Evolutionary conservation across 768 basidiomycete genomes (phyloP), one percentile per base, ranked within the genome.

Genomic region (Boletus rubroflammeus): DNA sequence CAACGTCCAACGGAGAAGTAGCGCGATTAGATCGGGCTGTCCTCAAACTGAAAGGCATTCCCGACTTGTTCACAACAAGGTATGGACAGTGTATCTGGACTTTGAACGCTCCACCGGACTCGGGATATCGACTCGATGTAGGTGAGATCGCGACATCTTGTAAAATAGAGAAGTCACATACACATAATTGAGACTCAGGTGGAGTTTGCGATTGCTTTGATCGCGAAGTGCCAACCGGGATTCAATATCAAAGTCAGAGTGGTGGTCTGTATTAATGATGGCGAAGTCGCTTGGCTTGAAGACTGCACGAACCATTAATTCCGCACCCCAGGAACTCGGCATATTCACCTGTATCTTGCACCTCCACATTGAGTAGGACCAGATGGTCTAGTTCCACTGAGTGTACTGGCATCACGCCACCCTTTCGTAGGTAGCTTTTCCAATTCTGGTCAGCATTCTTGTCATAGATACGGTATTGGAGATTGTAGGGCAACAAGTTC

Each of bases 391-490:
- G 76, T 65, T 98, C 94, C 26, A 97, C 91, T 3, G 93, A 94
- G 67, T 98, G 97, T 17, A 98, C 87, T 3, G 97, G 97, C 85
- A 96, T 96, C 38, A 93, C 78, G 7, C 95, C 96, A 28, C 97
- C 96, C 64, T 90, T 84, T 42, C 95, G 82, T 15, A 98, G 77
- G 73, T 93, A 99, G 67, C 90, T 95, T 59, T 84, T 85, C 86
- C 94, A 98, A 64, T 96, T 95, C 63, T 93, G 90, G 62, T 93
- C 85, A 0, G 89, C 86, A 58, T 97, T 83, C 74, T 94, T 97
- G 77, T 99, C 95, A 60, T 93, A 98, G 32, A 98, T 89, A n/a
- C 93, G 83, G 73, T 97, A 99, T 62, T 93, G 87, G 47, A 98
- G 72, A 62, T 98, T 93, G 72, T 87, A 97, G 0, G 97, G 97